phyloP scores from a whole-genome alignment of 148 eudicot species.

The Heliamphora exappendiculata region DNA sequence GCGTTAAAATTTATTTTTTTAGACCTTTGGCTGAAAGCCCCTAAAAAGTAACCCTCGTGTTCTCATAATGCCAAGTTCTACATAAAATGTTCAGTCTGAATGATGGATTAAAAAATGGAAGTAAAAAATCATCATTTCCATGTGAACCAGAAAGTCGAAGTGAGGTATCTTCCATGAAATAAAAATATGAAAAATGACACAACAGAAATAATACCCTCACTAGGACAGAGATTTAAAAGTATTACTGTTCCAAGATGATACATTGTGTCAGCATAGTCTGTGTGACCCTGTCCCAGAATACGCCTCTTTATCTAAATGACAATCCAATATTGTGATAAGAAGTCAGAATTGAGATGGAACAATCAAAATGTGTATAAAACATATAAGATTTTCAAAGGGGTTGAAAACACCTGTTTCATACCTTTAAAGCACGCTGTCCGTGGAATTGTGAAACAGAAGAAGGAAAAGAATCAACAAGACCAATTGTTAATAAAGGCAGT shows the following conservation, averaged over 20 bases:
- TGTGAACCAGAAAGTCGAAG: not conserved
- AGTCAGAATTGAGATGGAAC: not conserved
- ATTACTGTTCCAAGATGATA: slow-evolving; percentile 88
- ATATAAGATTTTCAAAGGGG: not conserved
- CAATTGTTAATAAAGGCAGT: slow-evolving; percentile 16
- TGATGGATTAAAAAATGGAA: not conserved
- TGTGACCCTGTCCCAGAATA: slow-evolving; percentile 69
- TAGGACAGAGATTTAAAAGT: not conserved
- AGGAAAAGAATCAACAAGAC: slow-evolving; percentile 19
- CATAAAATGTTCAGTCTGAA: not conserved
- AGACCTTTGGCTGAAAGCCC: no score
- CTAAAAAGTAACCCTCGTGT: no score
- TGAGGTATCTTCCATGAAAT: not conserved
- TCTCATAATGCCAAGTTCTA: no score
- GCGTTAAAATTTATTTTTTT: no score
- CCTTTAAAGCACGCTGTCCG: slow-evolving; percentile 91
- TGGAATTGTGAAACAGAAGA: slow-evolving; percentile 19
- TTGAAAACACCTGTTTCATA: slow-evolving; percentile 18
- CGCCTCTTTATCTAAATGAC: slow-evolving; percentile 73
- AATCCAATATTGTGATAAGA: slow-evolving; percentile 6
- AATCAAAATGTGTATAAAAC: not conserved
- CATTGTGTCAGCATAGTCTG: slow-evolving; percentile 94
- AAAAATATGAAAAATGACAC: not conserved
- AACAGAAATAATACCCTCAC: not conserved
- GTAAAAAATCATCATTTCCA: not conserved